These are phyloP conservation scores for Hirschfeldia incana DNA, from an alignment of 345 rosid species.

Conservation along the genomic window DNA sequence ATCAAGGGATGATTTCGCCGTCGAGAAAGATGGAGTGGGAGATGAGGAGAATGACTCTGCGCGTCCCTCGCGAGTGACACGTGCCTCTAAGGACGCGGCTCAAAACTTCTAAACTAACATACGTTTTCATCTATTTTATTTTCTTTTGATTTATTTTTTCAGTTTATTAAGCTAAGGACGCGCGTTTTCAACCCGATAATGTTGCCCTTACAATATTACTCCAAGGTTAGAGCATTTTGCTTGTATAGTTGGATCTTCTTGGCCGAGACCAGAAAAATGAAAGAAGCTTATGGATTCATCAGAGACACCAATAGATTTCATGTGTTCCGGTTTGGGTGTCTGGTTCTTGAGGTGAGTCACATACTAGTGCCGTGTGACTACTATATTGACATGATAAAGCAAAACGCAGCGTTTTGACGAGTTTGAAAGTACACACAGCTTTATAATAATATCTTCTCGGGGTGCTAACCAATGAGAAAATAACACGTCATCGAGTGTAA, in stretches of 20 bases:
- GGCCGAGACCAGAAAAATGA: slow-evolving; percentile 64
- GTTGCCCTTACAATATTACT: slow-evolving; percentile 16
- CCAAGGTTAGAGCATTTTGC: slow-evolving; percentile 72
- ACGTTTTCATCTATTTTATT: no score
- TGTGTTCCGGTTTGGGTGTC: slow-evolving; percentile 53
- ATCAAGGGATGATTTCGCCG: no score
- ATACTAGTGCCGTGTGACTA: no score
- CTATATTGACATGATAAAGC: neutral
- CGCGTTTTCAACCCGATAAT: no score
- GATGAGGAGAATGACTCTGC: no score
- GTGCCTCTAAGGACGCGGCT: no score
- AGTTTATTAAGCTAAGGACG: no score
- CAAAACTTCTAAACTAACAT: no score
- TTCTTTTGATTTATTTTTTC: no score
- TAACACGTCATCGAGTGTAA: neutral
- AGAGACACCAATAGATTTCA: slow-evolving; percentile 72
- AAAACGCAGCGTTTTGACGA: neutral
- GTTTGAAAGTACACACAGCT: neutral
- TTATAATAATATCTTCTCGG: neutral
- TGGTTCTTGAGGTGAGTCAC: slow-evolving; percentile 63
- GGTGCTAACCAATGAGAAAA: neutral
- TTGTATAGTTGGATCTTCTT: slow-evolving; percentile 71
- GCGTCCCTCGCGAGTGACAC: no score
- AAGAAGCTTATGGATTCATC: slow-evolving; percentile 61
- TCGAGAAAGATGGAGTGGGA: no score